Evolutionary conservation across 2,329 filamentous ascomycete genomes (phyloP).

Genomic region (Ustulina deusta): DNA sequence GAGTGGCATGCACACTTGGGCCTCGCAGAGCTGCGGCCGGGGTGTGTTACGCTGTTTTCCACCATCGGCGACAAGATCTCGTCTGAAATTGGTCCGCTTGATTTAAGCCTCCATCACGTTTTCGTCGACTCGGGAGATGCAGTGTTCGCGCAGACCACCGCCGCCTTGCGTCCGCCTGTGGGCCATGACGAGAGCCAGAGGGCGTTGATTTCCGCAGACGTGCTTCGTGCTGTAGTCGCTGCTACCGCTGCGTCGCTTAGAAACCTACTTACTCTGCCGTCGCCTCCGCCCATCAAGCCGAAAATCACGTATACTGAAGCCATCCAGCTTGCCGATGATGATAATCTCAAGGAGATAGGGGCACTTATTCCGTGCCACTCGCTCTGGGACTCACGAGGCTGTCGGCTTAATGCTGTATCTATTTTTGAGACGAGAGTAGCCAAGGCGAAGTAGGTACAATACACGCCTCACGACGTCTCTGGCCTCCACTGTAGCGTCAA

Average conservation of each 20-base stretch:
- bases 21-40: slow-evolving; percentile 54
- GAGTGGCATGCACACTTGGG: slow-evolving; percentile 86
- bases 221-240: slow-evolving; percentile 23
- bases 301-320: slow-evolving; percentile 48
- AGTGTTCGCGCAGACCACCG: slow-evolving; percentile 46
- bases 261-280: slow-evolving; percentile 17
- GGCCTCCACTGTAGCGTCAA: background rate
- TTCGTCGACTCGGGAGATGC: slow-evolving; percentile 40
- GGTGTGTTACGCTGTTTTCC: slow-evolving; percentile 42
- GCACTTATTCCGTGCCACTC: slow-evolving; percentile 57
- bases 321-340: slow-evolving; percentile 37
- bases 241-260: slow-evolving; percentile 32
- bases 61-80: slow-evolving; percentile 2
- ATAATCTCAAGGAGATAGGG: slow-evolving; percentile 36
- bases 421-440: slow-evolving; percentile 47
- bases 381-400: slow-evolving; percentile 56
- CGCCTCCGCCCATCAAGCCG: slow-evolving; percentile 27
- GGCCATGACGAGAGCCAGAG: slow-evolving; percentile 9
- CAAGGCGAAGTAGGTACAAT: slow-evolving; percentile 16
- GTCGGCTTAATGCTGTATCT: slow-evolving; percentile 52
- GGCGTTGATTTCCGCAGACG: slow-evolving; percentile 7
- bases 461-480: background rate
- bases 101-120: slow-evolving; percentile 44
- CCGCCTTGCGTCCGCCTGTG: slow-evolving; percentile 19
- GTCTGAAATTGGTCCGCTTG: slow-evolving; percentile 2